A percentile compares a stretch with the other conserved stretches of the same genome.
These are phyloP conservation scores for Pulveroboletus sp. DNA, from an alignment of 768 basidiomycete species.

Conservation along the genomic window DNA sequence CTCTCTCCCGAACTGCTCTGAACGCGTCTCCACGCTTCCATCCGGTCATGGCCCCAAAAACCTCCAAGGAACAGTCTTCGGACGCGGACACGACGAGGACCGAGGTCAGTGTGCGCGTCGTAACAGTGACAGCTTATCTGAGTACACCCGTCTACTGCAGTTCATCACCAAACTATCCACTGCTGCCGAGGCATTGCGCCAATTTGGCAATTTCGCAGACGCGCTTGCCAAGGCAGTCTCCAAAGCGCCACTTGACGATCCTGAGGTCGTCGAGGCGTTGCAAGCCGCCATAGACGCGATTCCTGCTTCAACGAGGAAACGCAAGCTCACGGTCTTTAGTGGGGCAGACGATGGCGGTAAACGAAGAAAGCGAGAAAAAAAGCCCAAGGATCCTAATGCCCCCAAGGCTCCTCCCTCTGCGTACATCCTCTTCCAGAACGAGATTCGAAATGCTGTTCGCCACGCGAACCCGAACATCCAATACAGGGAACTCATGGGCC, in stretches of 20 bases:
- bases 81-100: constrained; percentile 27
- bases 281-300: constrained; percentile 30
- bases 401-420: constrained; percentile 92
- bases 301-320: constrained; percentile 42
- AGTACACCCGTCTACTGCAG: constrained; percentile 34
- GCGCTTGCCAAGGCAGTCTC: constrained; percentile 49
- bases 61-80: constrained; percentile 19
- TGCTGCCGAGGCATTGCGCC: constrained; percentile 61
- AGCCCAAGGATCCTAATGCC: constrained; percentile 82
- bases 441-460: constrained; percentile 71
- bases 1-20: constrained; percentile 17
- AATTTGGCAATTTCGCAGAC: constrained; percentile 57
- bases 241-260: constrained; percentile 32
- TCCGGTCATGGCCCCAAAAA: constrained; percentile 24
- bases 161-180: constrained; percentile 49
- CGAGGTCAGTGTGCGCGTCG: constrained; percentile 25
- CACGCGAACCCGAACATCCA: constrained; percentile 55
- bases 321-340: constrained; percentile 37
- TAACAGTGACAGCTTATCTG: constrained; percentile 11
- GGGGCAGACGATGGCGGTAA: constrained; percentile 36
- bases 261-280: constrained; percentile 25
- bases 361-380: constrained; percentile 44
- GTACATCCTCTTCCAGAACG: constrained; percentile 93
- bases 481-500: constrained; percentile 65
- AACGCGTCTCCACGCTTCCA: constrained; percentile 24